These are phyloP conservation scores for Fraxinus anomala DNA, from an alignment of 257 asterid genomes.

Conservation along the genomic window DNA sequence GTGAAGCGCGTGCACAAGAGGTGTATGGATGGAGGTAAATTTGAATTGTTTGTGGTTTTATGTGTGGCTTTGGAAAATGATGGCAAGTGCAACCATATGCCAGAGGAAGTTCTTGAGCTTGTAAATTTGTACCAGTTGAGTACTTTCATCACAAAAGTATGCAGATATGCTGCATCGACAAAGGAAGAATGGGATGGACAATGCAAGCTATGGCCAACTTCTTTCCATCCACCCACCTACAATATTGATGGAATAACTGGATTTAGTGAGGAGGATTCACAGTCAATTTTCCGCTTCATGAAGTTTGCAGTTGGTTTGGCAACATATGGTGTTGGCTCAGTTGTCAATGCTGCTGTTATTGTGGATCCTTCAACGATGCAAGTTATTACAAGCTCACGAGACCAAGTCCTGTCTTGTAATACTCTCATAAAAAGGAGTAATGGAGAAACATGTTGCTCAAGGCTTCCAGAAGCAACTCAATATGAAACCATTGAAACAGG, in stretches of 20 bases:
- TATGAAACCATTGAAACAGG: constrained; percentile 28
- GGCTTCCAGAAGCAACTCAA: constrained; percentile 29
- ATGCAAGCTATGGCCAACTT: constrained; percentile 96
- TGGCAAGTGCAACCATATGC: constrained; percentile 42
- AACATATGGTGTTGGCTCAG: constrained; percentile 48
- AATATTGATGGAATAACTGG: constrained; percentile 89
- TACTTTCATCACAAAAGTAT: constrained; percentile 77
- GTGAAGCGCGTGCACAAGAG: constrained; percentile 77
- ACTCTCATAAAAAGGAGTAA: constrained; percentile 30
- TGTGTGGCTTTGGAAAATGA: constrained; percentile 51
- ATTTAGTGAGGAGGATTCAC: constrained; percentile 69
- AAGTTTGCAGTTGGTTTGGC: constrained; percentile 63
- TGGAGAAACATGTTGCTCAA: constrained; percentile 28
- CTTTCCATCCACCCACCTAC: constrained; percentile 92
- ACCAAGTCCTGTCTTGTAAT: constrained; percentile 41
- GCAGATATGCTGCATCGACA: constrained; percentile 78
- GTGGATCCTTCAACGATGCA: constrained; percentile 80
- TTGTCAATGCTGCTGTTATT: constrained; percentile 86
- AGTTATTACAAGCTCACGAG: constrained; percentile 75
- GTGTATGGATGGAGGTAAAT: constrained; percentile 61
- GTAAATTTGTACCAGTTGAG: constrained; percentile 83
- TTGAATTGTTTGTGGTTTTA: constrained; percentile 60
- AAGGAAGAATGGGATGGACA: constrained; percentile 99
- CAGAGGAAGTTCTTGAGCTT: constrained; percentile 60
- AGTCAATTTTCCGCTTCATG: constrained; percentile 63